Evolutionary conservation across 2,329 filamentous ascomycete species (phyloP), one percentile per base, ranked within the genome.

Genomic region (Fusarium compactum): DNA sequence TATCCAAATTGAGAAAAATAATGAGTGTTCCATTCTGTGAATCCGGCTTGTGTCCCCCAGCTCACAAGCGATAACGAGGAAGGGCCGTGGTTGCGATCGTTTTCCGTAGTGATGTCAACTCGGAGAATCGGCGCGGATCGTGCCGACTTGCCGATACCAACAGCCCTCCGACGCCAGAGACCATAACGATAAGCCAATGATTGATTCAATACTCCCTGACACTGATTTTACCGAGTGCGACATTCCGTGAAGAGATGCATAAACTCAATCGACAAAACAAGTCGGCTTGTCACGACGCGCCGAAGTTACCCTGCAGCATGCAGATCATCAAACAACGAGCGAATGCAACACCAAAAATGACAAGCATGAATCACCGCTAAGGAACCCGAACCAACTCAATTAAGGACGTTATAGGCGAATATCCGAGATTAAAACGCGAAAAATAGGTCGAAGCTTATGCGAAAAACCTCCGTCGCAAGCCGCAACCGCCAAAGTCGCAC

Each of bases 171-270:
- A 11, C 16, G 18, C 34, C 18, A 38, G 18, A 1, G 1, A n/a
- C 5, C 5, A 18, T 18, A n/a, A 1, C 1, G 4, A 18, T 5
- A n/a, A 6, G 16, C 5, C 5, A 38, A n/a, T 6, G 11, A n/a
- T n/a, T 38, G 9, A 10, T 4, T 6, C 3, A 4, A 38, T 6
- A 11, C 3, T 38, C 10, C 16, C 34, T 38, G 34, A n/a, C 10
- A 38, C 34, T 10, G 34, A 38, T 7, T 38, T 38, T 38, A 38
- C 34, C 34, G 34, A n/a, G 18, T 38, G 34, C 18, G 34, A 38
- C 34, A 30, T 29, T 6, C 11, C 29, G 5, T 30, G 12, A 30
- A 7, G 29, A 30, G 29, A 1, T 14, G 29, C 34, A 38, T 38
- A 38, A 38, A 38, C 34, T 38, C 34, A 38, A n/a, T 38, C 34